These are phyloP conservation scores for Naganishia vaughanmartiniae DNA, from an alignment of 768 basidiomycete species.

Conservation along the genomic window DNA sequence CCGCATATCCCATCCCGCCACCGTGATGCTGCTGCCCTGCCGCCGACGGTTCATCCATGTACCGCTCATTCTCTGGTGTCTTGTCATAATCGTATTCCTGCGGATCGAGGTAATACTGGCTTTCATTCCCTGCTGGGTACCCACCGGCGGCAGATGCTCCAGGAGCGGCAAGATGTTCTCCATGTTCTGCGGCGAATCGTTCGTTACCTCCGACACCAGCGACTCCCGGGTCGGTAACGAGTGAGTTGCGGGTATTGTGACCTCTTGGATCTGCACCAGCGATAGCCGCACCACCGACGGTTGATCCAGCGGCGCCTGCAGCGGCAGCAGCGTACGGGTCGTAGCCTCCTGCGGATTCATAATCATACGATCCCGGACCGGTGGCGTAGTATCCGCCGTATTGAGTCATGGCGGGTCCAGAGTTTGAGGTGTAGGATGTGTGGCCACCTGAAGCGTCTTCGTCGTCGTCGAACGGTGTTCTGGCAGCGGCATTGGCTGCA, in stretches of 20 bases:
- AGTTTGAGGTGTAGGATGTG: constrained; percentile 29
- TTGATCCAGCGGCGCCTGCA: constrained; percentile 27
- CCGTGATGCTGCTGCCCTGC: background rate
- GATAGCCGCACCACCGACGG: constrained; percentile 28
- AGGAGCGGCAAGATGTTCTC: background rate
- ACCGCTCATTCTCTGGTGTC: constrained; percentile 25
- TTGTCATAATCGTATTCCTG: constrained; percentile 32
- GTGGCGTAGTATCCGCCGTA: constrained; percentile 48
- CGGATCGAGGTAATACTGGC: constrained; percentile 34
- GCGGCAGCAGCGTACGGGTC: constrained; percentile 46
- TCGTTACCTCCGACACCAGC: constrained; percentile 23
- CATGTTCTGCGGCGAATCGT: constrained; percentile 20
- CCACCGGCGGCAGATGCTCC: background rate
- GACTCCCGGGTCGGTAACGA: constrained; percentile 1
- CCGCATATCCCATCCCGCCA: constrained; percentile 6
- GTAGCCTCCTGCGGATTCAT: constrained; percentile 48
- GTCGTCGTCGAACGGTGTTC: constrained; percentile 49
- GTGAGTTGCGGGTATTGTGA: background rate
- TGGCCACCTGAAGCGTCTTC: constrained; percentile 38
- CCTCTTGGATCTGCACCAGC: constrained; percentile 26
- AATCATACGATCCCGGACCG: constrained; percentile 45
- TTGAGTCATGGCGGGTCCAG: constrained; percentile 44
- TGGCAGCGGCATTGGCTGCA: constrained; percentile 46
- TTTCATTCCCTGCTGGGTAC: constrained; percentile 11
- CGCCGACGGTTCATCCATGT: constrained; percentile 8